Conservation (phyloP, 305 asterid genomes). For the Fraxinus sp. region DNA sequence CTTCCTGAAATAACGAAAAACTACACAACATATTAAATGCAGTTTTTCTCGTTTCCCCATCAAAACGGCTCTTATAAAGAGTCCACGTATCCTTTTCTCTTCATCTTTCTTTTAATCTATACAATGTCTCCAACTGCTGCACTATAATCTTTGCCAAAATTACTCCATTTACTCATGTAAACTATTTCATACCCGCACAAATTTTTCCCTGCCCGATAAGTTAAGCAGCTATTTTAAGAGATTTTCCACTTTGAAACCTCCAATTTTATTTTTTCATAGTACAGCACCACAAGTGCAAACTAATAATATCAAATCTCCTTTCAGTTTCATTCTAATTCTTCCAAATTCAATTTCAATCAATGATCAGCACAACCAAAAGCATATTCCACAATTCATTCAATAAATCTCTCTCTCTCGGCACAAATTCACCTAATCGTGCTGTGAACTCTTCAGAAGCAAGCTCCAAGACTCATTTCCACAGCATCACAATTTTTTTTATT, state of each 20-base stretch:
- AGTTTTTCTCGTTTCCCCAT: neutral
- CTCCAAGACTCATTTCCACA: slow-evolving; percentile 7
- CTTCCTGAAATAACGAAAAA: slow-evolving; percentile 5
- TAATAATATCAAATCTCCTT: neutral
- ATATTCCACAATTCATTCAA: slow-evolving; percentile 9
- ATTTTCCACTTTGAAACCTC: neutral
- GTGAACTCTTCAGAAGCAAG: slow-evolving; percentile 7
- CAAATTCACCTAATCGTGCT: slow-evolving; percentile 8
- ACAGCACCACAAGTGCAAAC: neutral
- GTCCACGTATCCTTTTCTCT: neutral
- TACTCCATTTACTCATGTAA: neutral
- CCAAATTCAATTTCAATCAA: neutral
- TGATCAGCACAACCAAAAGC: slow-evolving; percentile 18
- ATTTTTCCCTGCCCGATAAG: neutral
- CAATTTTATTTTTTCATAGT: neutral
- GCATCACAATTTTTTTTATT: neutral
- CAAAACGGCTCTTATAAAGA: neutral
- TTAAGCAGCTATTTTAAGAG: neutral
- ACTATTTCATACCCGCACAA: neutral
- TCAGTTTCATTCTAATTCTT: neutral
- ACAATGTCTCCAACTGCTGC: slow-evolving; percentile 7
- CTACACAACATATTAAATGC: neutral
- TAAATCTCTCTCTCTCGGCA: neutral
- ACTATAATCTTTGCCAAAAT: slow-evolving; percentile 17
- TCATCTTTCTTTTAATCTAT: slow-evolving; percentile 3